Conservation (phyloP, 257 asterid species). For the Henckelia pumila region DNA sequence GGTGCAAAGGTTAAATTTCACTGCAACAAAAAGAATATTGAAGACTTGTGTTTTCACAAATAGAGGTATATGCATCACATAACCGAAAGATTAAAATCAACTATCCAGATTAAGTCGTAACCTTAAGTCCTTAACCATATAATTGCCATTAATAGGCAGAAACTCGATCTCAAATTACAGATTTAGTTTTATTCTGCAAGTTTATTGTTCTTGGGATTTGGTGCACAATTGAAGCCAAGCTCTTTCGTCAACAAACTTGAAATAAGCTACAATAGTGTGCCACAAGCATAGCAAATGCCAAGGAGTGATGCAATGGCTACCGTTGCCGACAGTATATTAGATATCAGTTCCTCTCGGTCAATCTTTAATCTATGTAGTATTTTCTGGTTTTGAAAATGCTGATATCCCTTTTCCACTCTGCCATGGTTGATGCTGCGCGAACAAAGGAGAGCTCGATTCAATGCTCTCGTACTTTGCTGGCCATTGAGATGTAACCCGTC, state of each 20-base stretch:
- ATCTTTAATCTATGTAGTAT: background rate
- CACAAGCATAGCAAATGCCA: constrained; percentile 26
- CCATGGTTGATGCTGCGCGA: constrained; percentile 20
- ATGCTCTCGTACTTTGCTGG: constrained; percentile 12
- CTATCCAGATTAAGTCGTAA: background rate
- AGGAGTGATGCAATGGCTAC: constrained; percentile 26
- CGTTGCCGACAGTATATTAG: constrained; percentile 14
- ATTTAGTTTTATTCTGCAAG: too few relatives aligned
- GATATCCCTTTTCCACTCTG: constrained; percentile 18
- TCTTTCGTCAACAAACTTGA: too few relatives aligned
- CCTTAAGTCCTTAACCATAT: too few relatives aligned
- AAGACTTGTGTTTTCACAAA: too few relatives aligned
- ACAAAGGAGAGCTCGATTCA: constrained; percentile 20
- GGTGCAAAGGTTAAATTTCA: too few relatives aligned
- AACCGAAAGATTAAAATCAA: background rate
- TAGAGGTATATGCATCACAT: background rate
- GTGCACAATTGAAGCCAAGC: background rate
- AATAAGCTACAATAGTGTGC: constrained; percentile 12
- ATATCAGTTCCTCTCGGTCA: constrained; percentile 15
- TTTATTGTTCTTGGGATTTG: background rate
- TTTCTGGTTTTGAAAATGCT: constrained; percentile 15
- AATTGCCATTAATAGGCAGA: too few relatives aligned
- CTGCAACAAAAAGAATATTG: too few relatives aligned
- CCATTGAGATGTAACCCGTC: constrained; percentile 26
- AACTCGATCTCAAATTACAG: too few relatives aligned